phyloP scores from a whole-genome alignment of 768 basidiomycete genomes.

The Cytidiella melzeri region DNA sequence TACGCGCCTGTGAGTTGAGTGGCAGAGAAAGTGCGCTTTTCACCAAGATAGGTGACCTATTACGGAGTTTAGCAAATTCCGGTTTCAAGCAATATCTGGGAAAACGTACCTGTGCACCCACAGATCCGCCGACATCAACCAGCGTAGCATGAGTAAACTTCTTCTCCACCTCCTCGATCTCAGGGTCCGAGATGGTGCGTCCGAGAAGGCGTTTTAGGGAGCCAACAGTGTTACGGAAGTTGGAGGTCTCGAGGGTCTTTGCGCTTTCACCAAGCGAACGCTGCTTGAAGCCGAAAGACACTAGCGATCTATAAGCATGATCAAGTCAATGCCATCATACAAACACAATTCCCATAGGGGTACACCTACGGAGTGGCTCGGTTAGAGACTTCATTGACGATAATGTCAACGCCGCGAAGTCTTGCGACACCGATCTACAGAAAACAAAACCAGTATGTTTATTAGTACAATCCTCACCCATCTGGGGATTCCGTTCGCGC shows the following conservation, averaged over 20 bases:
- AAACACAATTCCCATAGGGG: not conserved
- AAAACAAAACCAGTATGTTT: constrained; percentile 9
- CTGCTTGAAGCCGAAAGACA: constrained; percentile 90
- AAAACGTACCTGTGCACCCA: constrained; percentile 76
- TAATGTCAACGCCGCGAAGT: constrained; percentile 97
- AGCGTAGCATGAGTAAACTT: constrained; percentile 87
- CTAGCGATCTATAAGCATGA: constrained; percentile 63
- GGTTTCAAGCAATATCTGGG: constrained; percentile 2
- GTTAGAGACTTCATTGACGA: constrained; percentile 97
- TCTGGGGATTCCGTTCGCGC: constrained; percentile 12
- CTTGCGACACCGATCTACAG: constrained; percentile 89
- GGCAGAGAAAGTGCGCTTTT: constrained; percentile 70
- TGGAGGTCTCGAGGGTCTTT: constrained; percentile 96
- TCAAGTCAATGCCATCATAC: not conserved
- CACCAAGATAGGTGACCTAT: constrained; percentile 87
- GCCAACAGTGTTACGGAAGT: constrained; percentile 97
- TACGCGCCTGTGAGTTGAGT: constrained; percentile 93
- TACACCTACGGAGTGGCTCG: constrained; percentile 84
- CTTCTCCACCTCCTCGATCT: constrained; percentile 79
- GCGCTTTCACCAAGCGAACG: constrained; percentile 91
- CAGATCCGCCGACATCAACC: constrained; percentile 75
- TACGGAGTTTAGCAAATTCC: constrained; percentile 11
- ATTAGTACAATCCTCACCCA: not conserved
- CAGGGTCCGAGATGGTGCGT: constrained; percentile 70
- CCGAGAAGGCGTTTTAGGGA: constrained; percentile 88